Evolutionary conservation across 176 grass and related monocot genomes (phyloP).

Genomic region (Phyllostachys edulis): DNA sequence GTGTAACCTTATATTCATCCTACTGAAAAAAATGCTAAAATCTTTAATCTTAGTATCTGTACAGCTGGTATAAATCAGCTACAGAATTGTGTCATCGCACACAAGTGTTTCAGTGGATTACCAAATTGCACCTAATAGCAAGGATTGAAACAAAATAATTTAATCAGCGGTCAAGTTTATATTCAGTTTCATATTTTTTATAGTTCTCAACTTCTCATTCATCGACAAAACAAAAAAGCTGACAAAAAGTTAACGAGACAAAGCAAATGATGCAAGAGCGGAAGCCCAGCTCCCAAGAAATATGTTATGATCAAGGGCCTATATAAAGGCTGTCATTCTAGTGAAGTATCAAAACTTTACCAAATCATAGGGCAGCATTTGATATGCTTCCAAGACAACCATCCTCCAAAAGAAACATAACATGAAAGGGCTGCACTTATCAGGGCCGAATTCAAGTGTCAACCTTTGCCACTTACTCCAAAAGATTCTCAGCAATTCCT

Average conservation of each 20-base stretch:
- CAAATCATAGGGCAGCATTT: slow-evolving; percentile 45
- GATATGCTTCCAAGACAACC: slow-evolving; percentile 55
- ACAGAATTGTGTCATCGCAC: not conserved
- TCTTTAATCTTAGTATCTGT: not conserved
- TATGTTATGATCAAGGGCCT: not conserved
- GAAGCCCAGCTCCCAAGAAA: not conserved
- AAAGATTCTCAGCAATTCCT: slow-evolving; percentile 42
- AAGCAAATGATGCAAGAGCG: not conserved
- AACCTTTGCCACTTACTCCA: slow-evolving; percentile 48
- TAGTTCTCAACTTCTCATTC: not conserved
- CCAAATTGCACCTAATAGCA: not conserved
- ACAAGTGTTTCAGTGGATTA: not conserved
- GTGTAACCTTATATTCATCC: not conserved
- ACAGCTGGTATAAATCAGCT: not conserved
- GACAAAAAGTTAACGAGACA: not conserved
- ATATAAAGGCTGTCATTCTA: not conserved
- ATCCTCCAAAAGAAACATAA: slow-evolving; percentile 62
- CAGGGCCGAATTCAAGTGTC: slow-evolving; percentile 48
- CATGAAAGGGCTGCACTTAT: slow-evolving; percentile 56
- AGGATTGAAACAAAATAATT: not conserved
- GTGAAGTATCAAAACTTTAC: slow-evolving; percentile 35
- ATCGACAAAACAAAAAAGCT: not conserved
- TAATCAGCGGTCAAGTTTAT: not conserved
- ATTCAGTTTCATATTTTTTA: not conserved
- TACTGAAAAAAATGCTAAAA: not conserved